Evolutionary conservation across 257 asterid species (phyloP).

Genomic region (Solanum commersonii): DNA sequence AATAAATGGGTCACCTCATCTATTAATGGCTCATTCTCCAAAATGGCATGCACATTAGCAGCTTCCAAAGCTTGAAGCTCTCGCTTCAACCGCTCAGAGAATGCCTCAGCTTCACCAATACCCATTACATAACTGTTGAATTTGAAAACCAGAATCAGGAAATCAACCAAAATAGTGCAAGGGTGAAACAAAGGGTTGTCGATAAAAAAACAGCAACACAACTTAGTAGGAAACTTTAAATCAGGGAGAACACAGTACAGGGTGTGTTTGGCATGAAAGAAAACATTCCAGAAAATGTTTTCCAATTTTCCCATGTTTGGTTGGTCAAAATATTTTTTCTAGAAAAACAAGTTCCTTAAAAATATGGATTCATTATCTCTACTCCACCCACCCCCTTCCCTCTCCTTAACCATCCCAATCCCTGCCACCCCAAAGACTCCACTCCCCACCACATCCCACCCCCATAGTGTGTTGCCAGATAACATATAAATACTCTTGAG

Average conservation of each 20-base stretch:
- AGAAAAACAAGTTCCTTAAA: neutral
- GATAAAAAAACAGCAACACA: neutral
- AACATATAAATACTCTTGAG: neutral
- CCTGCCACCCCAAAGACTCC: neutral
- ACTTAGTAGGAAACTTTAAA: neutral
- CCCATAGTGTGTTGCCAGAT: neutral
- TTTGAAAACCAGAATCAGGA: conserved; percentile 2
- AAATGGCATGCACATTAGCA: conserved; percentile 93
- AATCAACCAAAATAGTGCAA: neutral
- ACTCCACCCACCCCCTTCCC: neutral
- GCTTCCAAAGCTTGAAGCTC: conserved; percentile 99
- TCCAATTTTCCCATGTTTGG: neutral
- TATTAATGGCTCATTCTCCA: conserved; percentile 87
- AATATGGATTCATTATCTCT: neutral
- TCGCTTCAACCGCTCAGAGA: conserved; percentile 92
- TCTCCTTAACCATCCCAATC: neutral
- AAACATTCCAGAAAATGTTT: neutral
- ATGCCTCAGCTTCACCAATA: conserved; percentile 96
- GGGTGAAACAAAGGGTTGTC: neutral
- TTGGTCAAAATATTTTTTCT: neutral
- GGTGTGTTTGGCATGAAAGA: neutral
- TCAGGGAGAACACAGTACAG: neutral
- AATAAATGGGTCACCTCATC: conserved; percentile 39
- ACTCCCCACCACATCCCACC: neutral
- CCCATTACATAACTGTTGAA: conserved; percentile 93